Base-by-base conservation (phyloP, 805 yeast genomes). In the Lipomyces orientalis region DNA sequence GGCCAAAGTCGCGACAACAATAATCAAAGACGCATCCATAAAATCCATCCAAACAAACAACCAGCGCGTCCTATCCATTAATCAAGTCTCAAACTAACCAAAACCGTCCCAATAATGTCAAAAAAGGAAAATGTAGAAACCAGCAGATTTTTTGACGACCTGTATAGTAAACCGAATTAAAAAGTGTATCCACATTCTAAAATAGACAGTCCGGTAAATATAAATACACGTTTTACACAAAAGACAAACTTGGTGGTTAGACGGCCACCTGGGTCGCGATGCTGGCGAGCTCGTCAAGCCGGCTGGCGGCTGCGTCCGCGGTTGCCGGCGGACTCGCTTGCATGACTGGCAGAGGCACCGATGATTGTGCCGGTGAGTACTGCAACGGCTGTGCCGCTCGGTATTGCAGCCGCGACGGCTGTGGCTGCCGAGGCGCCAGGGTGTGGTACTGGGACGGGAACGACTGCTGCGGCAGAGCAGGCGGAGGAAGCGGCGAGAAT, bases 241-340 rank as follows among this genome's bases (percentile, higher is more conserved):
- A 16, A 7, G 22, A 16, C 19, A 16, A 2, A 9, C 25, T 3
- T 37, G 19, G 16, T 2, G 22, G 49, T 35, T 39, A 62, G 35
- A 62, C 54, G 29, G 29, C 65, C 8, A 49, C 64, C 22, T 65
- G 39, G 14, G 57, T 62, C 2, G 66, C 66, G 37, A 64, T 51
- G 49, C 37, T 33, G 22, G 66, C 66, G 4, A 64, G 60, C 19
- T 37, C 66, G 59, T 64, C 66, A 14, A 64, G 60, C 12, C 66
- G 58, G 37, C 60, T 63, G n/a, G 57, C 66, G 25, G 19, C 35
- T 6, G 33, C 59, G 14, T 29, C 49, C 14, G 16, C 35, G 39
- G 16, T 10, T 6, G 19, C 12, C 59, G 54, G 1, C 33, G 54
- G 61, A 16, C 22, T n/a, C 2, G 35, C 14, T 34, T 31, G 61